Percentiles rank a stretch among this genome's conserved stretches.
Conservation (phyloP, 495 filamentous ascomycete genomes). For the Aspergillus avenaceus region DNA sequence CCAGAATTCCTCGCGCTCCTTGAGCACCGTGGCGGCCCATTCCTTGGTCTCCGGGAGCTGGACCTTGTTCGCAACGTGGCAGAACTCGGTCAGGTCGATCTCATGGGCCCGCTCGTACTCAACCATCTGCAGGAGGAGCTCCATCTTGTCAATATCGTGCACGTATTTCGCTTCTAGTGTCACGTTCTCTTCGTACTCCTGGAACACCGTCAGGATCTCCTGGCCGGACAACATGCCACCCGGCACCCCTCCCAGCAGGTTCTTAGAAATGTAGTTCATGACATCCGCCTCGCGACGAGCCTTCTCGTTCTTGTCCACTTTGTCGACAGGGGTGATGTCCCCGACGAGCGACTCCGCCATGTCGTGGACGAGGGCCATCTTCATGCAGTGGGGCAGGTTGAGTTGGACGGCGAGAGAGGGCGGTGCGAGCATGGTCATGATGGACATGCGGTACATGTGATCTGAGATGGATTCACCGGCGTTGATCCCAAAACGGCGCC, state of each 20-base stretch:
- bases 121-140: slow-evolving; percentile 89
- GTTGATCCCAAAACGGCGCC: slow-evolving; percentile 80
- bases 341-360: slow-evolving; percentile 95
- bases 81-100: slow-evolving; percentile 80
- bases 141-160: slow-evolving; percentile 96
- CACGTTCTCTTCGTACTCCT: slow-evolving; percentile 85
- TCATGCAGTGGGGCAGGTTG: slow-evolving; percentile 78
- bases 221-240: slow-evolving; percentile 56
- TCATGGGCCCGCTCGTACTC: slow-evolving; percentile 82
- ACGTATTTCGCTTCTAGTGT: slow-evolving; percentile 85
- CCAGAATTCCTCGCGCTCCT: slow-evolving; percentile 77
- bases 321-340: slow-evolving; percentile 89
- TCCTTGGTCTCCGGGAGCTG: slow-evolving; percentile 69
- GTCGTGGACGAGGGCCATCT: slow-evolving; percentile 93
- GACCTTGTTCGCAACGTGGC: slow-evolving; percentile 67
- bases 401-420: slow-evolving; percentile 61
- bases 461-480: slow-evolving; percentile 83
- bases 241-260: slow-evolving; percentile 68
- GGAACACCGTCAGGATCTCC: slow-evolving; percentile 74
- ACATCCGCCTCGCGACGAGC: slow-evolving; percentile 75
- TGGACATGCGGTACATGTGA: slow-evolving; percentile 99
- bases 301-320: slow-evolving; percentile 68
- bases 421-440: slow-evolving; percentile 93
- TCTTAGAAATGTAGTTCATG: slow-evolving; percentile 80
- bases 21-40: slow-evolving; percentile 73